Evolutionary conservation across 371 early-diverging fungal species (phyloP).

Genomic region (Actinomucor elegans): DNA sequence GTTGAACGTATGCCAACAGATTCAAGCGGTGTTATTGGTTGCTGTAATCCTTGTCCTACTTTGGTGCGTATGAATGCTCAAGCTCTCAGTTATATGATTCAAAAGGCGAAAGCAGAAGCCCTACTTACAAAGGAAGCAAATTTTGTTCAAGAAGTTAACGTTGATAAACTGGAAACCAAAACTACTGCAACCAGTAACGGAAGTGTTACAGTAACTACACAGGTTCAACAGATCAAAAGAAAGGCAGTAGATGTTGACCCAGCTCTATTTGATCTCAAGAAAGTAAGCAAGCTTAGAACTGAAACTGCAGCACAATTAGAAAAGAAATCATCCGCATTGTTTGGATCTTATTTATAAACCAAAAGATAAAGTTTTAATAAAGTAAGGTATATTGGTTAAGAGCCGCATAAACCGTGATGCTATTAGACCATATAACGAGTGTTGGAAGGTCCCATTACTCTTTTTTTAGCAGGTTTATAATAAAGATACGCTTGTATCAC

Average conservation of each 20-base stretch:
- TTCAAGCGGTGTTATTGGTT: conserved; percentile 66
- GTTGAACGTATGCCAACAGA: conserved; percentile 81
- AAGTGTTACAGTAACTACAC: background rate
- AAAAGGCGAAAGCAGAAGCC: conserved; percentile 45
- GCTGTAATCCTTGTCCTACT: conserved; percentile 85
- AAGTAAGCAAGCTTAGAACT: conserved; percentile 21
- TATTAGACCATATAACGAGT: too few species aligned
- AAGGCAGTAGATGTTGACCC: conserved; percentile 18
- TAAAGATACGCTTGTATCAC: too few species aligned
- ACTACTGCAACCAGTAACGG: conserved; percentile 5
- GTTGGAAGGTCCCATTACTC: too few species aligned
- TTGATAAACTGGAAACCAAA: conserved; percentile 8
- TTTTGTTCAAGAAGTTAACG: conserved; percentile 17
- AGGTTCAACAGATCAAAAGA: conserved; percentile 8
- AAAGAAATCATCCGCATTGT: conserved; percentile 47
- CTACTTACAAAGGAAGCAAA: conserved; percentile 13
- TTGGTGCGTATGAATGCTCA: conserved; percentile 80
- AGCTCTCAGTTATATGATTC: conserved; percentile 74
- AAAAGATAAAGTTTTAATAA: too few species aligned
- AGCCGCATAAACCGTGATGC: too few species aligned
- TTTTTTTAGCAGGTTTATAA: too few species aligned
- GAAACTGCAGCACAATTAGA: conserved; percentile 24
- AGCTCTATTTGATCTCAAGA: conserved; percentile 38
- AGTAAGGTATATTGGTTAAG: too few species aligned
- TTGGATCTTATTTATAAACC: conserved; percentile 25